Percentiles rank a stretch among this genome's conserved stretches.
phyloP scores from a whole-genome alignment of 345 rosid species.

The Aquilaria sinensis region DNA sequence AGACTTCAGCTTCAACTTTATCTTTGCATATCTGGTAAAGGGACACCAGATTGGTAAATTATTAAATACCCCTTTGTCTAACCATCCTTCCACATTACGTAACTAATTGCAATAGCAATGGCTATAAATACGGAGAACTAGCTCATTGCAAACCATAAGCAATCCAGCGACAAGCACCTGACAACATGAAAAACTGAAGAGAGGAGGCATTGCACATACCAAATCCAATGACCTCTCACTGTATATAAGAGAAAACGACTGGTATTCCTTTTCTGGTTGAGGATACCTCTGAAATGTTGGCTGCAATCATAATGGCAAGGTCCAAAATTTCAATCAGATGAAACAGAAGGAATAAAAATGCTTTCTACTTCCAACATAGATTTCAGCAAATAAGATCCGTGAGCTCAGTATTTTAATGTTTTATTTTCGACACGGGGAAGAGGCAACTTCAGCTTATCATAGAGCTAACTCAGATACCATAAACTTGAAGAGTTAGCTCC shows the following conservation, averaged over 20 bases:
- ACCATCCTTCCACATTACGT: neutral
- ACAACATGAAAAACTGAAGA: conserved; percentile 4
- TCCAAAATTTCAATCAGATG: no score
- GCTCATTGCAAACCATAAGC: neutral
- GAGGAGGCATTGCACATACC: conserved; percentile 33
- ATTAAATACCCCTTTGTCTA: neutral
- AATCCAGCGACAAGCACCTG: neutral
- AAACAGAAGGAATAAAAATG: no score
- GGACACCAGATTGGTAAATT: neutral
- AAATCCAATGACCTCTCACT: conserved; percentile 64
- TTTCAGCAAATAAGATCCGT: no score
- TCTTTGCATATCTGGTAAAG: conserved; percentile 63
- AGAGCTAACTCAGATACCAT: no score
- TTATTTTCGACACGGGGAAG: no score
- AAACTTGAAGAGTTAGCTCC: no score
- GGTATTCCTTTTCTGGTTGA: conserved; percentile 82
- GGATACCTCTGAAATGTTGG: conserved; percentile 78
- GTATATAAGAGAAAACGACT: conserved; percentile 76
- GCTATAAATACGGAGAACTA: neutral
- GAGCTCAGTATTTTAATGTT: no score
- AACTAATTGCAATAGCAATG: neutral
- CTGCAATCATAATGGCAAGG: conserved; percentile 25
- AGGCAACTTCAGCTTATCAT: no score
- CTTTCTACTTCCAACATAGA: no score
- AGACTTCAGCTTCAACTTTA: conserved; percentile 82